Percentiles rank a stretch among this genome's conserved stretches.
These are phyloP conservation scores for Ruellia speciosa DNA, from an alignment of 305 asterid species.

Conservation along the genomic window DNA sequence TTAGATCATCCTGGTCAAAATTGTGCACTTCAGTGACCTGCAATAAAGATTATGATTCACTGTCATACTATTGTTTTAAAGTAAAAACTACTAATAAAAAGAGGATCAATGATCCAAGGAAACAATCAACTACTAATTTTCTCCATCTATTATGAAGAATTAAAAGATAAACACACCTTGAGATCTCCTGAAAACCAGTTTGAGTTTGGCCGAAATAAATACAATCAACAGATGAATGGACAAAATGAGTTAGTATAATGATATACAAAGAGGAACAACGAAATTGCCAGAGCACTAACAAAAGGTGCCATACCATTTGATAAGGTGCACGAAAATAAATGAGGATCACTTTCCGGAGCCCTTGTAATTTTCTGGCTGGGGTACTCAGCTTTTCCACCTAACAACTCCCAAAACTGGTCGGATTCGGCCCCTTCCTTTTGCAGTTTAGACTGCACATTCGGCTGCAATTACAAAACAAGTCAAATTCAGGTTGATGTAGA, in stretches of 20 bases:
- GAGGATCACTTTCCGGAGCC: conserved; percentile 89
- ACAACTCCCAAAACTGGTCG: conserved; percentile 88
- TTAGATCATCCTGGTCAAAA: conserved; percentile 80
- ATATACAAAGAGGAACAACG: background rate
- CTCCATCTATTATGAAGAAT: background rate
- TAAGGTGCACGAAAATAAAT: conserved; percentile 68
- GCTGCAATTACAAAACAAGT: conserved; percentile 39
- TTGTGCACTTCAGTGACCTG: conserved; percentile 78
- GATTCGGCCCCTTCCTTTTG: conserved; percentile 94
- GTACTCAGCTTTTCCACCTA: conserved; percentile 83
- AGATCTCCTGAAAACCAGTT: conserved; percentile 52
- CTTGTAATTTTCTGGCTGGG: conserved; percentile 64
- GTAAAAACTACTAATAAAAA: too few species aligned
- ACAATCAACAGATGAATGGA: conserved; percentile 23
- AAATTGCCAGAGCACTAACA: conserved; percentile 12
- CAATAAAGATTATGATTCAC: conserved; percentile 19
- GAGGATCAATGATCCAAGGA: too few species aligned
- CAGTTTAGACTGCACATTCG: conserved; percentile 65
- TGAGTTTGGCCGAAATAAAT: conserved; percentile 20
- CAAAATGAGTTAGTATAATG: conserved; percentile 37
- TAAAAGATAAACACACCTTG: conserved; percentile 55
- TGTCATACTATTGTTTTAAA: background rate
- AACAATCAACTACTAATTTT: too few species aligned
- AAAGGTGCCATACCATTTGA: conserved; percentile 44
- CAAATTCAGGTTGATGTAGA: background rate